Evolutionary conservation across 495 filamentous ascomycete genomes (phyloP).

Genomic region (Talaromyces wortmannii): DNA sequence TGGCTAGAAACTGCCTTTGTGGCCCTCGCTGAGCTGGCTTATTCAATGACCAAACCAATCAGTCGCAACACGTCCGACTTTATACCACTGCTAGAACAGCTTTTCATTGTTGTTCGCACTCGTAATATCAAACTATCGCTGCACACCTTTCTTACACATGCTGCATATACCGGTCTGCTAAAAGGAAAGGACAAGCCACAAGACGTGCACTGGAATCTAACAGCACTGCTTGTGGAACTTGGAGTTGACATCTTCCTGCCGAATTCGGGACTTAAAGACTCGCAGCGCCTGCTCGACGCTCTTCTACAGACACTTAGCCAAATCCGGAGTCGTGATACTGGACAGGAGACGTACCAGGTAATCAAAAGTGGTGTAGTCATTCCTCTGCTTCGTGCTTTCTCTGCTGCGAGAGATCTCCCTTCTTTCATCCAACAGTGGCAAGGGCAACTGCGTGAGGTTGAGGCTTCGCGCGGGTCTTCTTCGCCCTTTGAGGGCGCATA

Average conservation of each 20-base stretch:
- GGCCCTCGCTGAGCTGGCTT: conserved; percentile 39
- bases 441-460: conserved; percentile 44
- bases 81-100: conserved; percentile 27
- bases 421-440: conserved; percentile 65
- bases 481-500: conserved; percentile 9
- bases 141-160: conserved; percentile 37
- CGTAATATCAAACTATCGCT: conserved; percentile 34
- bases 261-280: conserved; percentile 37
- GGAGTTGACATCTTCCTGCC: conserved; percentile 65
- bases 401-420: conserved; percentile 55
- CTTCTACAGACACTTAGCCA: conserved; percentile 17
- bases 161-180: conserved; percentile 35
- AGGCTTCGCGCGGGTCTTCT: conserved; percentile 22
- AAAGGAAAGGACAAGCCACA: conserved; percentile 19
- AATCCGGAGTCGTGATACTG: conserved; percentile 13
- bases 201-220: conserved; percentile 52
- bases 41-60: conserved; percentile 26
- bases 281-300: conserved; percentile 30
- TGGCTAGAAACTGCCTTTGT: conserved; percentile 67
- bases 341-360: conserved; percentile 13
- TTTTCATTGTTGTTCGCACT: conserved; percentile 35
- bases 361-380: conserved; percentile 40
- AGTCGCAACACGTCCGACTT: conserved; percentile 23
- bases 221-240: conserved; percentile 54
- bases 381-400: conserved; percentile 56